Evolutionary conservation across 129 eudicot genomes (phyloP).

Genomic region (Chrysanthemum lavandulifolium): DNA sequence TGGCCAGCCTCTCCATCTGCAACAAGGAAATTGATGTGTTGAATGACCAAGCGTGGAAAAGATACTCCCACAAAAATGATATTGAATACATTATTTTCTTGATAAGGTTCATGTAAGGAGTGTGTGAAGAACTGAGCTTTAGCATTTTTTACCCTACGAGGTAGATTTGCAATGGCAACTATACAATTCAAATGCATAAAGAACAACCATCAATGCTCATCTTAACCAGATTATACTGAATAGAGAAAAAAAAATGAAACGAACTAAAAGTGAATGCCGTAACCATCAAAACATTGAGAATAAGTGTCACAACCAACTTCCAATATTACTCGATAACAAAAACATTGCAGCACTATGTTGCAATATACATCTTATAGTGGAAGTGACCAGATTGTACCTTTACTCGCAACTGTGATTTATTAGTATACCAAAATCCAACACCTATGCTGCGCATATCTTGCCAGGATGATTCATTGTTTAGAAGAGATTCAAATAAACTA

Average conservation of each 20-base stretch:
- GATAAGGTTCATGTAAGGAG: background rate
- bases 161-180: background rate
- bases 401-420: constrained; percentile 60
- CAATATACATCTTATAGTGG: background rate
- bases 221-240: background rate
- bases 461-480: constrained; percentile 78
- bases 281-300: background rate
- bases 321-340: background rate
- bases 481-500: constrained; percentile 62
- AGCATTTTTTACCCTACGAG: background rate
- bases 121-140: background rate
- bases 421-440: constrained; percentile 87
- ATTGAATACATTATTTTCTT: background rate
- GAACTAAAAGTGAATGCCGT: background rate
- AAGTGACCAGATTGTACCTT: constrained; percentile 57
- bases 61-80: background rate
- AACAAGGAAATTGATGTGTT: constrained; percentile 22
- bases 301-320: background rate
- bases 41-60: constrained; percentile 9
- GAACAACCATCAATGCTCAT: background rate
- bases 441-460: constrained; percentile 90
- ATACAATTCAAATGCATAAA: background rate
- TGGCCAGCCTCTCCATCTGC: constrained; percentile 97
- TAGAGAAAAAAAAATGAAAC: background rate
- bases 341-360: background rate